Conservation (phyloP, 768 basidiomycete species). For the Suillus weaverae region DNA sequence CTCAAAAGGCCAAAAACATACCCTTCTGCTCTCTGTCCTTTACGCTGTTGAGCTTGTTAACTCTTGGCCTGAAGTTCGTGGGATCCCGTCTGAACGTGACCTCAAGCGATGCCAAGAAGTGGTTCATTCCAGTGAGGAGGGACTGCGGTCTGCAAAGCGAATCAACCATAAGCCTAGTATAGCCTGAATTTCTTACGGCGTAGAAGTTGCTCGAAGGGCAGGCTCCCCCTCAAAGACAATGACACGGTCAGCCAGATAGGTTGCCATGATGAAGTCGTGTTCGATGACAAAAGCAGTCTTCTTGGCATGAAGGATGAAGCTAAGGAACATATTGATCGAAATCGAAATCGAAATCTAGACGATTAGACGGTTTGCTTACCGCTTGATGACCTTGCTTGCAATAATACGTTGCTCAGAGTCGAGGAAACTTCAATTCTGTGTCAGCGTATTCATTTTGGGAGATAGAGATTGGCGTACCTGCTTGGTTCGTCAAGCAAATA, state of each 20-base stretch:
- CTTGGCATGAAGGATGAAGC: slow-evolving; percentile 94
- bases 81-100: slow-evolving; percentile 99
- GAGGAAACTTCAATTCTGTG: slow-evolving; percentile 63
- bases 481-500: slow-evolving; percentile 97
- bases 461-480: slow-evolving; percentile 45
- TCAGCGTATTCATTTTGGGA: slow-evolving; percentile 1
- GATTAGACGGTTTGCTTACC: slow-evolving; percentile 43
- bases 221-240: slow-evolving; percentile 91
- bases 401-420: slow-evolving; percentile 99
- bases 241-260: slow-evolving; percentile 97
- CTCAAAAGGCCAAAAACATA: slow-evolving; percentile 32
- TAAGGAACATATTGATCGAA: slow-evolving; percentile 24
- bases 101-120: slow-evolving; percentile 91
- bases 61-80: slow-evolving; percentile 87
- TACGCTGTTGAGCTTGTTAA: slow-evolving; percentile 82
- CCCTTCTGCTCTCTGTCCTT: slow-evolving; percentile 90
- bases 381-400: slow-evolving; percentile 96
- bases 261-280: slow-evolving; percentile 99
- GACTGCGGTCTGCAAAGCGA: slow-evolving; percentile 74
- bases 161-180: slow-evolving; percentile 5
- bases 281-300: slow-evolving; percentile 99
- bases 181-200: slow-evolving; percentile 59
- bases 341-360: slow-evolving; percentile 7
- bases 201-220: slow-evolving; percentile 85
- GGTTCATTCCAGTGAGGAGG: slow-evolving; percentile 95